Evolutionary conservation across 2,329 filamentous ascomycete genomes (phyloP), one percentile per base, ranked within the genome.

Genomic region (Fusarium cyanostomum): DNA sequence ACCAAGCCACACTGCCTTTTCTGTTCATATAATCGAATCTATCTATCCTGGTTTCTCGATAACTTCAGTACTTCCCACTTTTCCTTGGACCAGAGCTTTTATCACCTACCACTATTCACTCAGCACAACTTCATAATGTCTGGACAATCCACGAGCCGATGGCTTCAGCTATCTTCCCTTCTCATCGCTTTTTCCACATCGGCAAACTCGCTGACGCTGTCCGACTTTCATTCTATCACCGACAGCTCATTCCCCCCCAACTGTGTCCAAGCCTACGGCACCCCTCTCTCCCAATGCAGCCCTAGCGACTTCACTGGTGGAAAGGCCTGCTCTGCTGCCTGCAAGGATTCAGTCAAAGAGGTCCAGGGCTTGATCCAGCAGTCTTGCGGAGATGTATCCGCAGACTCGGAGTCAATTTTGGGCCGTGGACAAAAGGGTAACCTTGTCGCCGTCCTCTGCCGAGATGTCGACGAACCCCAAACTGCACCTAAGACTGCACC

Each of bases 221-320:
- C 78, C 41, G 75, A 75, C 63, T 78, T 82, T 52, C 73, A 81
- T 52, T 69, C 75, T 37, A 73, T 82, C 52, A 69, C 73, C n/a
- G 71, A 75, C 10, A 59, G 73, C n/a, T 67, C 73, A 5, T 70
- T 78, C 9, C 74, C 79, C 0, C 52, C 77, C 31, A 64, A 62
- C 37, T 83, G 81, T 63, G 69, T 76, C 12, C 64, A 75, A 33
- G 79, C 77, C 30, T 83, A 83, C 70, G 78, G 79, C 62, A 70
- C 72, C 7, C 74, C 75, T 6, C 75, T 83, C 24, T 37, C 52
- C n/a, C 73, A 74, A 45, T 83, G 81, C 67, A 54, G 48, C 5
- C 30, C 64, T 4, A 26, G 52, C 52, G 80, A 71, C 27, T 71
- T 82, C 63, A 81, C 81, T 24, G 52, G 52, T 3, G 73, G 72